These are phyloP conservation scores for Boletus reticulatus DNA, from an alignment of 768 basidiomycete species.

Conservation along the genomic window DNA sequence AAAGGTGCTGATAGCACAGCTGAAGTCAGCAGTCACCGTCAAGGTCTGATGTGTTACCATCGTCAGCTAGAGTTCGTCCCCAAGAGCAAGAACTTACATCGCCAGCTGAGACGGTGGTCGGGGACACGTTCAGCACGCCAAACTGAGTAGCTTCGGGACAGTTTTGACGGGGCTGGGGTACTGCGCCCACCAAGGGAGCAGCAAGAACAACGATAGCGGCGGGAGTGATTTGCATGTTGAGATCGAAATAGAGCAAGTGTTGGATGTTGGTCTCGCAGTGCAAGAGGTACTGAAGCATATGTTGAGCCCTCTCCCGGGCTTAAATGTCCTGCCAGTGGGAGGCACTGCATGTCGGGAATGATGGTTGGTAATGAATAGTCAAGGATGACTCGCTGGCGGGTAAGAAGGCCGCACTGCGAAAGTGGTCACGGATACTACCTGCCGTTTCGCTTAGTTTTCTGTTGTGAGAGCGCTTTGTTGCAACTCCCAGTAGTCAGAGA, in stretches of 20 bases:
- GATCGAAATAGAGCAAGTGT: not conserved
- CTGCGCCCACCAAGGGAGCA: slow-evolving; percentile 14
- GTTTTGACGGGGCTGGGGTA: slow-evolving; percentile 18
- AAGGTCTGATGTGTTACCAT: slow-evolving; percentile 11
- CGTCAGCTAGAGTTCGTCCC: slow-evolving; percentile 1
- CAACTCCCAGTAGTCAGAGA: not conserved
- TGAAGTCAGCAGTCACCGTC: slow-evolving; percentile 22
- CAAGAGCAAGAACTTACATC: slow-evolving; percentile 15
- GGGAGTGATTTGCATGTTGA: slow-evolving; percentile 20
- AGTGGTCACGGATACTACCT: not conserved
- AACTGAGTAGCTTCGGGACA: slow-evolving; percentile 24
- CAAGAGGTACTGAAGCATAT: not conserved
- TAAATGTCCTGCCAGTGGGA: slow-evolving; percentile 10
- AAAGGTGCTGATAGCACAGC: slow-evolving; percentile 23
- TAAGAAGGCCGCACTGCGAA: slow-evolving; percentile 1
- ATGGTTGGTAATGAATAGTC: not conserved
- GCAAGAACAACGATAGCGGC: slow-evolving; percentile 6
- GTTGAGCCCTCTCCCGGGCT: not conserved
- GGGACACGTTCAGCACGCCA: slow-evolving; percentile 18
- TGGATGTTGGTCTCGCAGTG: not conserved
- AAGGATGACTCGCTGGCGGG: not conserved
- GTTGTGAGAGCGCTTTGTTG: no score
- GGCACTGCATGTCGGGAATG: not conserved
- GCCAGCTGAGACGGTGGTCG: slow-evolving; percentile 22
- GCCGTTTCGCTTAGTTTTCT: not conserved